A percentile compares a stretch with the other conserved stretches of the same genome.
These are phyloP conservation scores for Tubosaeta brunneosetosa DNA, from an alignment of 768 basidiomycete genomes.

Conservation along the genomic window DNA sequence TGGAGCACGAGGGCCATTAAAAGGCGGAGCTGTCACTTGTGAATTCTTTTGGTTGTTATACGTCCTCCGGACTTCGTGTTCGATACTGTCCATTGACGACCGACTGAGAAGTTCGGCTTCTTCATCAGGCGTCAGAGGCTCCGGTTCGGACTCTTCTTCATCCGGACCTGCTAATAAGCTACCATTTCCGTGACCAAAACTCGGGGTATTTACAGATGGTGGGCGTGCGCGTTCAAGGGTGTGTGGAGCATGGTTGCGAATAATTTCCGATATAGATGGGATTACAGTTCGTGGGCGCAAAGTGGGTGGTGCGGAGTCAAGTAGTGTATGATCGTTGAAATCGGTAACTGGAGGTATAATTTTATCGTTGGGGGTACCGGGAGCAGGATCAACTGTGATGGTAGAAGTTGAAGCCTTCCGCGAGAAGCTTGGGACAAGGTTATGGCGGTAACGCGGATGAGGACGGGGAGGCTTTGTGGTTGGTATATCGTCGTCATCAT, in stretches of 20 bases:
- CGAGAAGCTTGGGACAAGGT: constrained; percentile 18
- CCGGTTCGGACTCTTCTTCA: constrained; percentile 48
- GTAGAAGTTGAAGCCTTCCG: constrained; percentile 28
- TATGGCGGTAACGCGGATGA: constrained; percentile 20
- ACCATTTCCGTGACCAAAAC: constrained; percentile 45
- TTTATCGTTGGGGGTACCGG: constrained; percentile 15
- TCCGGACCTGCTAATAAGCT: constrained; percentile 44
- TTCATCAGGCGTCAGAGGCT: constrained; percentile 47
- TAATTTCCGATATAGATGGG: constrained; percentile 87
- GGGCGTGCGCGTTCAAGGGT: constrained; percentile 46
- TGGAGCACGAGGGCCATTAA: constrained; percentile 38
- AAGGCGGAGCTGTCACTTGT: constrained; percentile 33
- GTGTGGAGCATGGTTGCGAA: constrained; percentile 69
- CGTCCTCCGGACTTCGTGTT: constrained; percentile 73
- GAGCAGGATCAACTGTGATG: constrained; percentile 24
- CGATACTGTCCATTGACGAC: constrained; percentile 87
- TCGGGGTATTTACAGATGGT: constrained; percentile 42
- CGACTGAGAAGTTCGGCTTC: constrained; percentile 65
- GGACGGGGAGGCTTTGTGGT: constrained; percentile 14
- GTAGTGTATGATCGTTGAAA: constrained; percentile 5
- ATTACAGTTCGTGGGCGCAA: constrained; percentile 46
- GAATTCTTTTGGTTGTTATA: constrained; percentile 51
- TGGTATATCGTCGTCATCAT: constrained; percentile 40
- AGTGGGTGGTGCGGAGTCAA: constrained; percentile 16
- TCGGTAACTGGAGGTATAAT: constrained; percentile 7